phyloP scores from a whole-genome alignment of 495 filamentous ascomycete genomes.

The Filosporella fistucella region DNA sequence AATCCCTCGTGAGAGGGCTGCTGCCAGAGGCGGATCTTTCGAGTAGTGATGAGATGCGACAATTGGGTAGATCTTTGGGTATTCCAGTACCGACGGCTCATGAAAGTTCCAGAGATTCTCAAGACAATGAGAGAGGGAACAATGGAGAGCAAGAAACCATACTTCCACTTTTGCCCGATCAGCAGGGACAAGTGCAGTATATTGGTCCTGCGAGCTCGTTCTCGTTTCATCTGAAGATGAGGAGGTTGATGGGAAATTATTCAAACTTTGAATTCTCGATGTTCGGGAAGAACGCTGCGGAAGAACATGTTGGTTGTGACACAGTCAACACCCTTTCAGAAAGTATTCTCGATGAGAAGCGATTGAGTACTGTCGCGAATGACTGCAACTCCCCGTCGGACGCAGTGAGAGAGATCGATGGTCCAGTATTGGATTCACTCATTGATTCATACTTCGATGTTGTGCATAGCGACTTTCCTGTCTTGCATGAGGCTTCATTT shows the following conservation, averaged over 20 bases:
- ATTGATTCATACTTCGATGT: constrained; percentile 29
- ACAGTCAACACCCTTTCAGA: background rate
- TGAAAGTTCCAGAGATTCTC: background rate
- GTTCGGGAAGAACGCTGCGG: constrained; percentile 25
- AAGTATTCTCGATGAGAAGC: constrained; percentile 6
- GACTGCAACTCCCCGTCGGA: constrained; percentile 20
- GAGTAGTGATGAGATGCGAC: constrained; percentile 28
- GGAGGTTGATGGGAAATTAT: constrained; percentile 24
- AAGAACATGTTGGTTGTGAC: background rate
- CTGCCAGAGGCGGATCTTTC: constrained; percentile 33
- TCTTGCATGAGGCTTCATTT: constrained; percentile 33
- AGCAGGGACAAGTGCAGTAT: constrained; percentile 32
- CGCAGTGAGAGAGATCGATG: constrained; percentile 1
- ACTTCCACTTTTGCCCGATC: constrained; percentile 24
- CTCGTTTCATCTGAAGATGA: constrained; percentile 28
- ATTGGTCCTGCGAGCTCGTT: constrained; percentile 34
- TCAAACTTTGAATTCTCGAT: constrained; percentile 17
- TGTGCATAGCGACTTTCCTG: constrained; percentile 31
- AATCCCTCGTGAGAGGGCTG: constrained; percentile 33
- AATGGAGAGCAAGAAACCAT: constrained; percentile 3
- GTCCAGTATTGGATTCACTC: constrained; percentile 22
- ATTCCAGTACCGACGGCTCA: constrained; percentile 25
- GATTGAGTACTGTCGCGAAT: constrained; percentile 1
- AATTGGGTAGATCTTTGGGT: constrained; percentile 26
- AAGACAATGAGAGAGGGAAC: background rate